These are phyloP conservation scores for Oryza punctata DNA, from an alignment of 176 grass and related monocot species.

Conservation along the genomic window DNA sequence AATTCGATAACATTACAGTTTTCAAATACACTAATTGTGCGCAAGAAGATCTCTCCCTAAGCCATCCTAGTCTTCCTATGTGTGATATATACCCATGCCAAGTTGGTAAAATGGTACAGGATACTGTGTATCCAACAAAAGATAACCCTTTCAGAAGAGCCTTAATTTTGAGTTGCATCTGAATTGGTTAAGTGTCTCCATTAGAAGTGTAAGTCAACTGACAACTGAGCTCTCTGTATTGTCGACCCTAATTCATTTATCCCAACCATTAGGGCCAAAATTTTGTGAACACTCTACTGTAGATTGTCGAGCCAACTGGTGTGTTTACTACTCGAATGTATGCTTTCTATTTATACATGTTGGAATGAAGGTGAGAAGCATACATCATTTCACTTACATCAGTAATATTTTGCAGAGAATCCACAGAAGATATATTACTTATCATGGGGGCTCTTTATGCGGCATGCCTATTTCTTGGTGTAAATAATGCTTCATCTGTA, in stretches of 20 bases:
- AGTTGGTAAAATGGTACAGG: background rate
- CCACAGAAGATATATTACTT: constrained; percentile 56
- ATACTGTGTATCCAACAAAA: background rate
- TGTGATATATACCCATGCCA: no score
- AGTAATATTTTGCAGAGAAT: constrained; percentile 48
- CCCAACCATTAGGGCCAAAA: background rate
- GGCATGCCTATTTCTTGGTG: constrained; percentile 70
- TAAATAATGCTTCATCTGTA: constrained; percentile 67
- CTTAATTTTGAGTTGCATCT: background rate
- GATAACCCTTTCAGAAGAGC: background rate
- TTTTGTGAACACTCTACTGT: background rate
- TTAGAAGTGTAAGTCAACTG: background rate
- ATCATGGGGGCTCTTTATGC: constrained; percentile 73
- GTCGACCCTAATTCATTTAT: background rate
- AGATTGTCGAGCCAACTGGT: background rate
- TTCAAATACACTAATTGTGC: background rate
- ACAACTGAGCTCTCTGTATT: background rate
- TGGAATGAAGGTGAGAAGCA: background rate
- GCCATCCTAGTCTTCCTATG: no score
- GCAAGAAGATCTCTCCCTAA: no score
- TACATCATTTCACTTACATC: constrained; percentile 4
- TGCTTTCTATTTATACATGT: background rate
- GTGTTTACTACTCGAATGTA: background rate
- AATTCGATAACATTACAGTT: background rate
- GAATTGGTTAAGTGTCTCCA: background rate